Evolutionary conservation across 202 grass and related monocot genomes (phyloP), one percentile per base, ranked within the genome.

Genomic region (Hordeum pubiflorum): DNA sequence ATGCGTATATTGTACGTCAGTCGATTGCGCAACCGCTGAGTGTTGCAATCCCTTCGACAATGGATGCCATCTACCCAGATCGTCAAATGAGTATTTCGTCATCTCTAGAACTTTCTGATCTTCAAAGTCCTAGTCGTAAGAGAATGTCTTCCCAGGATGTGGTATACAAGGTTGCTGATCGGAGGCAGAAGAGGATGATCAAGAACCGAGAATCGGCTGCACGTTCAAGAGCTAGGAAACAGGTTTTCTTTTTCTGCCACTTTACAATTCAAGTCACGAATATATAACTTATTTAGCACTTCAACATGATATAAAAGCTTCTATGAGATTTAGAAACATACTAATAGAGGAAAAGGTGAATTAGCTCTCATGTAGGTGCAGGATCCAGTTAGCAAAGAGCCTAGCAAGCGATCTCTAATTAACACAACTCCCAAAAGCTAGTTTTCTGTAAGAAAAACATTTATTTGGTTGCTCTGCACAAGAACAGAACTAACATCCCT

Each of bases 141-240:
- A 44, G 43, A 32, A 52, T 52, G 41, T 52, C 69, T 32, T 72
- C 69, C 7, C 43, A 46, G 9, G 69, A 72, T 72, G 69, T 72
- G 43, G 69, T 72, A 52, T 72, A 72, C 69, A 72, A 72, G 69
- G 69, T 72, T 52, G 69, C 31, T 52, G 69, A 72, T 27, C 46
- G 69, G 69, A 76, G 74, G 56, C 74, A 76, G 15, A 76, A 76
- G 37, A 76, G 56, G 56, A 61, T 61, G 75, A 63, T 77, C 37
- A 77, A 77, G 57, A 77, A 77, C 58, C 23, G 38, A 62, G 57
- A 77, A 63, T 77, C 75, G 1, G 58, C 75, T 44, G 58, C 75
- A n/a, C 58, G 57, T 62, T 77, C 75, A 62, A 77, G 75, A 77
- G 75, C 75, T 62, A 77, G 57, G 75, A 77, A 77, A 29, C 74